Evolutionary conservation across 140 eudicot genomes (phyloP).

Genomic region (Anethum foeniculum): DNA sequence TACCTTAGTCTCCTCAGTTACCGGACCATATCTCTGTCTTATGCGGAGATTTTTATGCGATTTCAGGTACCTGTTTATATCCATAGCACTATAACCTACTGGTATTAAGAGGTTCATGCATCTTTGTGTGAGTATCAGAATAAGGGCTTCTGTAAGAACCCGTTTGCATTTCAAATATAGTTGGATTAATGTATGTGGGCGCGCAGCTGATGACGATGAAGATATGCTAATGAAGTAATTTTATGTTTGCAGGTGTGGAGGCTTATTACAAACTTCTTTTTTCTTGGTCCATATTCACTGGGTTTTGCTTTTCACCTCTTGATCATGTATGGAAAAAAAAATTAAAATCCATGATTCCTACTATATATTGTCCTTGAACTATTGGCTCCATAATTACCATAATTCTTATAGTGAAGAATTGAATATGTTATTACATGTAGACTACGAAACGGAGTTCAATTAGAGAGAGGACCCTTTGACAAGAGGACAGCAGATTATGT

Average conservation of each 20-base stretch:
- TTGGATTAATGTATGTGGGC: background rate
- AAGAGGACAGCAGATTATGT: conserved; percentile 67
- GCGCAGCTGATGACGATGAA: background rate
- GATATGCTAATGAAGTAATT: background rate
- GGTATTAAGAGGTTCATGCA: background rate
- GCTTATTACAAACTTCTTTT: conserved; percentile 55
- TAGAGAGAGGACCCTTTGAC: conserved; percentile 70
- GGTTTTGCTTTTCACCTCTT: conserved; percentile 49
- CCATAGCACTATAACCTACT: background rate
- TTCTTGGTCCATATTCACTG: conserved; percentile 51
- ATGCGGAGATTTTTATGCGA: conserved; percentile 31
- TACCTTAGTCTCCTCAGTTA: conserved; percentile 23
- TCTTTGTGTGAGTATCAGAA: background rate
- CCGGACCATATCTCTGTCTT: conserved; percentile 25
- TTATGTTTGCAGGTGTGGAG: conserved; percentile 60
- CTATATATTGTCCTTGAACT: background rate
- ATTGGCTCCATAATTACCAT: background rate
- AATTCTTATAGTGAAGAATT: background rate
- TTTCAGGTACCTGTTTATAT: conserved; percentile 39
- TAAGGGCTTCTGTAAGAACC: background rate
- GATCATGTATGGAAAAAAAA: conserved; percentile 33
- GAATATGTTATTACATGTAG: conserved; percentile 21
- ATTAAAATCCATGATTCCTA: background rate
- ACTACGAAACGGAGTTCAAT: conserved; percentile 49
- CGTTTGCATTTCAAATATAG: background rate